Conservation (phyloP, 495 filamentous ascomycete genomes). For the Tuber borchii region DNA sequence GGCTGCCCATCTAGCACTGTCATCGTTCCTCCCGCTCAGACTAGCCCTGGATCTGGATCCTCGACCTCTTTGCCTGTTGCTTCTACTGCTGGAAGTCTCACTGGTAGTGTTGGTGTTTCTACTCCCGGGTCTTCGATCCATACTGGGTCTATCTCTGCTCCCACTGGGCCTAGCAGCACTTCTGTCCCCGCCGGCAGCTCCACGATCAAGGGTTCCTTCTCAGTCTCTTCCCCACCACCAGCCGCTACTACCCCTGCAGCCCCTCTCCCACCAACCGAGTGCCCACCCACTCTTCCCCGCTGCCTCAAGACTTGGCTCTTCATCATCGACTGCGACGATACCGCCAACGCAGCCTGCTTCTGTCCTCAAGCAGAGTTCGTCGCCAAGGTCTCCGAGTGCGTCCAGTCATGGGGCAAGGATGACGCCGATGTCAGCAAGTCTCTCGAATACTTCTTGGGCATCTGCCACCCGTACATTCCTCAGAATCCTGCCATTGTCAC, state of each 20-base stretch:
- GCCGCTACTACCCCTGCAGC: conserved; percentile 27
- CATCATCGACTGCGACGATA: conserved; percentile 67
- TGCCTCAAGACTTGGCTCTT: conserved; percentile 93
- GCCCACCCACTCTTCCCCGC: conserved; percentile 70
- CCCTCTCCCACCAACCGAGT: conserved; percentile 44
- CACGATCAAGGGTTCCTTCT: conserved; percentile 14
- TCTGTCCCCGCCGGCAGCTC: conserved; percentile 39
- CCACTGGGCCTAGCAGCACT: conserved; percentile 10
- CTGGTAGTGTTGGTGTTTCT: conserved; percentile 11
- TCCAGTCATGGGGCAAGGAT: conserved; percentile 66
- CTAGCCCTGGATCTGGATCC: not conserved
- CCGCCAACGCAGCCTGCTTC: conserved; percentile 78
- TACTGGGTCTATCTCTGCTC: conserved; percentile 19
- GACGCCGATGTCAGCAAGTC: conserved; percentile 61
- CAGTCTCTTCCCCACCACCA: conserved; percentile 12
- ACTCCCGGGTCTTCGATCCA: conserved; percentile 1
- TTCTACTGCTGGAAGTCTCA: conserved; percentile 23
- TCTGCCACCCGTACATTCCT: conserved; percentile 70
- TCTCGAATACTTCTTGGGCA: conserved; percentile 79
- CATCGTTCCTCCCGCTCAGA: conserved; percentile 4
- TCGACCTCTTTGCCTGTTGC: conserved; percentile 20
- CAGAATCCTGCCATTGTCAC: conserved; percentile 82
- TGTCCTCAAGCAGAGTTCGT: conserved; percentile 73
- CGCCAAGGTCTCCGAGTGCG: conserved; percentile 71
- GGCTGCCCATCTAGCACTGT: not conserved